Evolutionary conservation across 2,329 filamentous ascomycete genomes (phyloP).

Genomic region (Aureobasidium sp.): DNA sequence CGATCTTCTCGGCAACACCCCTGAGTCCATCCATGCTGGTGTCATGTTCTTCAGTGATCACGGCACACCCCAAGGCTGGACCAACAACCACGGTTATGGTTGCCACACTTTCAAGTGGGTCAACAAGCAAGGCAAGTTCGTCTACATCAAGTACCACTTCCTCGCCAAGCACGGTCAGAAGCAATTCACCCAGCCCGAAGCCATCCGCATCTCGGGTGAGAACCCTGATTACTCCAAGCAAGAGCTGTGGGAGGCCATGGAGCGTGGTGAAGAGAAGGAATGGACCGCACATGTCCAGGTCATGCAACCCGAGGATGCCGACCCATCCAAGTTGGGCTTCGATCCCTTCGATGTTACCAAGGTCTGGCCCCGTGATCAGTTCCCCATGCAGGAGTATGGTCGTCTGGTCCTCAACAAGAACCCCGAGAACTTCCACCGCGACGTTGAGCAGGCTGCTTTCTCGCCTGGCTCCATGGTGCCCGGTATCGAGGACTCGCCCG

Average conservation of each 20-base stretch:
- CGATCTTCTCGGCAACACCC: conserved; percentile 54
- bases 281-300: conserved; percentile 53
- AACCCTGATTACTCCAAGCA: conserved; percentile 58
- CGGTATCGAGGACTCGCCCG: conserved; percentile 55
- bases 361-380: conserved; percentile 55
- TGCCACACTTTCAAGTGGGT: conserved; percentile 56
- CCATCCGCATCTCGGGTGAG: conserved; percentile 50
- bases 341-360: conserved; percentile 62
- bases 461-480: conserved; percentile 58
- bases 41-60: conserved; percentile 59
- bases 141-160: conserved; percentile 60
- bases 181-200: conserved; percentile 51
- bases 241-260: conserved; percentile 51
- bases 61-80: conserved; percentile 54
- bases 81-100: conserved; percentile 47
- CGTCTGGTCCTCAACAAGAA: conserved; percentile 60
- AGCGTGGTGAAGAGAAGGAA: conserved; percentile 44
- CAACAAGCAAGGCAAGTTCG: conserved; percentile 53
- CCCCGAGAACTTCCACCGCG: conserved; percentile 57
- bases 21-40: conserved; percentile 55
- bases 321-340: conserved; percentile 55
- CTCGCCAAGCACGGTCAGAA: conserved; percentile 53
- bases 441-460: conserved; percentile 60
- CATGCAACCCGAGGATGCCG: conserved; percentile 52
- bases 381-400: conserved; percentile 57